Conservation (phyloP, 805 yeast genomes). For the Suhomyces kilbournensis region DNA sequence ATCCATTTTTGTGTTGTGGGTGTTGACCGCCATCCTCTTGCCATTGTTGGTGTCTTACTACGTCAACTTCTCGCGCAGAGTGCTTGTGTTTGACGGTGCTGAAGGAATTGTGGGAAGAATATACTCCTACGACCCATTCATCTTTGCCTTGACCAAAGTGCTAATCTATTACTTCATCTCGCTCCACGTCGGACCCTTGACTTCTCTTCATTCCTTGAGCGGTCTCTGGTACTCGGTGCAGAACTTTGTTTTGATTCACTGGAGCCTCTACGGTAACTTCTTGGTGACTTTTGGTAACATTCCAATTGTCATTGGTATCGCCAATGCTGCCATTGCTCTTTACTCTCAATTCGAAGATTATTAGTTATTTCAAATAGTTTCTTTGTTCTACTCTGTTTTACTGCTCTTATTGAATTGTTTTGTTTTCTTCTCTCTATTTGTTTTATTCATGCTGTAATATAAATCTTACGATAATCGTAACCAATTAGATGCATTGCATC, state of each 20-base stretch:
- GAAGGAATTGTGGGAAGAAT: conserved; percentile 32
- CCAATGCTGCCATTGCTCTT: conserved; percentile 46
- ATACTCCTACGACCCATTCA: conserved; percentile 51
- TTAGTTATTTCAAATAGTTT: conserved; percentile 12
- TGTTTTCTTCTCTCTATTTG: not conserved
- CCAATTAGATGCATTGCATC: not conserved
- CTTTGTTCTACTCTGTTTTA: not conserved
- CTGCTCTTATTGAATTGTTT: not conserved
- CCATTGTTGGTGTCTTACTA: conserved; percentile 49
- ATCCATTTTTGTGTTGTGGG: conserved; percentile 42
- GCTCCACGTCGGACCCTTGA: conserved; percentile 30
- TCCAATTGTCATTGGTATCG: conserved; percentile 45
- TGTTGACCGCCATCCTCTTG: conserved; percentile 32
- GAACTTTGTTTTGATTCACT: conserved; percentile 31
- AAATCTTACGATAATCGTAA: not conserved
- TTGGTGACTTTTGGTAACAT: conserved; percentile 42
- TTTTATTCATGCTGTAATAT: conserved; percentile 4
- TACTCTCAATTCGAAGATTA: conserved; percentile 51
- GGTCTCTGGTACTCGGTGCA: conserved; percentile 27
- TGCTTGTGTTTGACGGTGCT: conserved; percentile 29
- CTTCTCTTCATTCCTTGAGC: conserved; percentile 21
- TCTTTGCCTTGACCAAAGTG: conserved; percentile 42
- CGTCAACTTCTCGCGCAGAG: conserved; percentile 49
- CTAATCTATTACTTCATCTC: conserved; percentile 39
- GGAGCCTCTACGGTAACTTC: conserved; percentile 38